Percentiles rank a stretch among this genome's conserved stretches.
These are phyloP conservation scores for Colletotrichum phormii DNA, from an alignment of 2,329 filamentous ascomycete genomes.

Conservation along the genomic window DNA sequence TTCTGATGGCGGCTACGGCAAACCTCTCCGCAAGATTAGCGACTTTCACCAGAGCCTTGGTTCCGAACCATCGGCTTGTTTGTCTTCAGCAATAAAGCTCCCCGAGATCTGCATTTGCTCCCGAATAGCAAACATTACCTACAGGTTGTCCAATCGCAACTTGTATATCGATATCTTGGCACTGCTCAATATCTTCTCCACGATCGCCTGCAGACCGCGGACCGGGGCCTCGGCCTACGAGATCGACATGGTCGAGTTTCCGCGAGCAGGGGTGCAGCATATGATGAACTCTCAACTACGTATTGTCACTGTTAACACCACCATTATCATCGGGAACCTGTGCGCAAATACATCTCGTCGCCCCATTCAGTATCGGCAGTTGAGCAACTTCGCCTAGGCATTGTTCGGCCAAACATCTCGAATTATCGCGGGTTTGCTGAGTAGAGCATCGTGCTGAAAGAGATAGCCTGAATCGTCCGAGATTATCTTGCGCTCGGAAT, in stretches of 20 bases:
- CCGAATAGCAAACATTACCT: not conserved
- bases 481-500: not conserved
- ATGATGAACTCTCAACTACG: not conserved
- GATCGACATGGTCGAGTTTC: not conserved
- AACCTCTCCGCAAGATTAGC: not conserved
- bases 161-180: not conserved
- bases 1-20: not conserved
- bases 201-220: not conserved
- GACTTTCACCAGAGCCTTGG: not conserved
- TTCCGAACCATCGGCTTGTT: not conserved
- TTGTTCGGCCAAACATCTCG: not conserved
- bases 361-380: not conserved
- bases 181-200: not conserved
- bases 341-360: not conserved
- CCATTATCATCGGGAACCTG: not conserved
- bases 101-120: not conserved
- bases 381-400: not conserved
- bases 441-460: not conserved
- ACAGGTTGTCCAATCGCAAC: not conserved
- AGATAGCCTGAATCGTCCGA: not conserved
- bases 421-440: not conserved
- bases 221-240: not conserved
- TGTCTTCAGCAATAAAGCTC: not conserved
- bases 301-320: not conserved
- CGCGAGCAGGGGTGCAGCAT: not conserved